Conservation (phyloP, 768 basidiomycete species). For the Xerocomellus dryophilus region DNA sequence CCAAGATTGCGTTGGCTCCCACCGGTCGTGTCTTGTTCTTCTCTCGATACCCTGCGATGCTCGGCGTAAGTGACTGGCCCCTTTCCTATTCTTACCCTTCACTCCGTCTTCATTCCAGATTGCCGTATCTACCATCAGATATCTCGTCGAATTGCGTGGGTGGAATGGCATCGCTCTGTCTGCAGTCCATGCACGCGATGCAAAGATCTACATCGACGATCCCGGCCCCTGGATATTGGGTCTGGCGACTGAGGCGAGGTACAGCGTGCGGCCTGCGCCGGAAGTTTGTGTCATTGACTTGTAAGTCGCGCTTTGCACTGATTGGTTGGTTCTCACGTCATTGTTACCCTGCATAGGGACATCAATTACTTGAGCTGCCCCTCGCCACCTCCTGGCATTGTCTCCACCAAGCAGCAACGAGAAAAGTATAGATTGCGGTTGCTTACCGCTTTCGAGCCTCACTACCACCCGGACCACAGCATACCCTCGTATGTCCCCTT, state of each 20-base stretch:
- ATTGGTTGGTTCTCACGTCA: constrained; percentile 5
- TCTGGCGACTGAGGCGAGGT: constrained; percentile 79
- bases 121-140: constrained; percentile 87
- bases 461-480: constrained; percentile 87
- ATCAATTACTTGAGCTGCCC: constrained; percentile 84
- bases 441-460: constrained; percentile 74
- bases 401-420: constrained; percentile 76
- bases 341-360: constrained; percentile 44
- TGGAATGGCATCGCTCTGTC: constrained; percentile 88
- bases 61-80: constrained; percentile 53
- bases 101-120: constrained; percentile 43
- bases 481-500: constrained; percentile 55
- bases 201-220: constrained; percentile 92
- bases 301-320: constrained; percentile 43
- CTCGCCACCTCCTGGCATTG: constrained; percentile 69
- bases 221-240: constrained; percentile 97
- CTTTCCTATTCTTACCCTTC: background rate
- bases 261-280: constrained; percentile 66
- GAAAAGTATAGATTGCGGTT: constrained; percentile 76
- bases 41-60: constrained; percentile 87
- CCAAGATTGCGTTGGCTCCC: constrained; percentile 78
- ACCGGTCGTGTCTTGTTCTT: constrained; percentile 86
- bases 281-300: constrained; percentile 89
- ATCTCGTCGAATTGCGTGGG: constrained; percentile 87
- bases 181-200: constrained; percentile 83